Evolutionary conservation across 1,139 yeast genomes (phyloP).

Genomic region (Taphrina wiesneri): DNA sequence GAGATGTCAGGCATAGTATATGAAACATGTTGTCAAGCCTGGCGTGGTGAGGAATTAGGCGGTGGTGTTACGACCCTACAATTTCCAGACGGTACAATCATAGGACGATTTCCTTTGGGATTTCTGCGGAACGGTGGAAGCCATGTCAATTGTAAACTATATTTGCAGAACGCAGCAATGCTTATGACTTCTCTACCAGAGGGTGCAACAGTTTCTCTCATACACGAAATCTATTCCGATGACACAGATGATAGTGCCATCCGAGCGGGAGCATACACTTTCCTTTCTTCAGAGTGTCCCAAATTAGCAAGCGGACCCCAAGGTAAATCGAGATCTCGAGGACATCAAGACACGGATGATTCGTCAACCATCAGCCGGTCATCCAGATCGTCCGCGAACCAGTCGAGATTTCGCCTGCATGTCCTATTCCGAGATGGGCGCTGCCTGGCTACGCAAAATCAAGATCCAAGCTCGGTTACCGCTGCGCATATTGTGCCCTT

Average conservation of each 20-base stretch:
- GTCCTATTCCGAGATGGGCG: slow-evolving; percentile 1
- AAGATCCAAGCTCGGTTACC: not conserved
- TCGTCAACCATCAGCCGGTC: not conserved
- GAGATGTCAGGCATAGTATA: not conserved
- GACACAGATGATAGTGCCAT: not conserved
- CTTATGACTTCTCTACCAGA: not conserved
- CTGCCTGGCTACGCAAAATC: not conserved
- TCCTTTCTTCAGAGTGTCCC: not conserved
- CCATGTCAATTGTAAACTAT: not conserved
- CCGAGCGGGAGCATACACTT: not conserved
- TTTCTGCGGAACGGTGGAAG: not conserved
- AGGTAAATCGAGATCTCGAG: not conserved
- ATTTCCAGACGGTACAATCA: not conserved
- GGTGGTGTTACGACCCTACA: not conserved
- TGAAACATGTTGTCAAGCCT: slow-evolving; percentile 4
- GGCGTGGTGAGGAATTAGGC: not conserved
- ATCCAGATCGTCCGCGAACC: slow-evolving; percentile 3
- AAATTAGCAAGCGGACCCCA: not conserved
- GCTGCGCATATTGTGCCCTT: slow-evolving; percentile 6
- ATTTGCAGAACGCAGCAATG: not conserved
- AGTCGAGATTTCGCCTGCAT: not conserved
- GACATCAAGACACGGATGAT: not conserved
- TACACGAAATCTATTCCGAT: not conserved
- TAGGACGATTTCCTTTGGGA: not conserved
- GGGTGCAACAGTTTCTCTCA: not conserved